Base-by-base conservation (phyloP, 257 asterid genomes). In the Solanum pennellii region DNA sequence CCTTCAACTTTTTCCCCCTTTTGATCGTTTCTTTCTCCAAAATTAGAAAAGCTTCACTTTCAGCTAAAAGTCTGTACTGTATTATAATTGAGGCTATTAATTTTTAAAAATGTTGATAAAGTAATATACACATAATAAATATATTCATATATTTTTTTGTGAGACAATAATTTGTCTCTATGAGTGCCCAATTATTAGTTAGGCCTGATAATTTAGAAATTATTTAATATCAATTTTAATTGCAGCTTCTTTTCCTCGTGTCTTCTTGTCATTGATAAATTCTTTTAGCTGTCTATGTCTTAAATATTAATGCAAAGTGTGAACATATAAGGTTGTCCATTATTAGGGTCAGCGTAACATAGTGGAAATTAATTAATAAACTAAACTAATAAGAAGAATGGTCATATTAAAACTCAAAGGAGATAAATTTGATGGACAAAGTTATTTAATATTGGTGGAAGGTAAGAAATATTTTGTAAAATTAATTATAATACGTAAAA, bases 401-500 rank as follows among this genome's bases (percentile, higher is more conserved):
- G 16, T 44, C 14, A 23, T 47, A 29, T 16, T 80, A 73, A 49
- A 49, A 49, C 8, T 49, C 1, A 5, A 2, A 0, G 8, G 3
- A 14, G 3, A 2, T 0, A 5, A 37, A 14, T 49, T 5, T 15
- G 21, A 1, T 49, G 8, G 9, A 49, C 3, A 14, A 0, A 49
- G 3, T 49, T 49, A 49, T 3, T 49, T 49, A 1, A 0, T 49
- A 3, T 7, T 0, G 8, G 8, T 14, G 0, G 0, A 0, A 14
- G 0, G 0, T 0, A 20, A 0, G 0, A 49, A 5, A 0, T 47
- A 47, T 47, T 0, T 1, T 1, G 0, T 47, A 2, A 0, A 14
- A 47, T 47, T 47, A 47, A 2, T 47, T 20, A 3, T 14, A 3
- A 7, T 14, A 1, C 0, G 0, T 18, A 0, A 47, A 47, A 49